Percentiles rank a stretch among this genome's conserved stretches.
Evolutionary conservation across 2,329 filamentous ascomycete genomes (phyloP).

Genomic region (Grosmannia serpens): DNA sequence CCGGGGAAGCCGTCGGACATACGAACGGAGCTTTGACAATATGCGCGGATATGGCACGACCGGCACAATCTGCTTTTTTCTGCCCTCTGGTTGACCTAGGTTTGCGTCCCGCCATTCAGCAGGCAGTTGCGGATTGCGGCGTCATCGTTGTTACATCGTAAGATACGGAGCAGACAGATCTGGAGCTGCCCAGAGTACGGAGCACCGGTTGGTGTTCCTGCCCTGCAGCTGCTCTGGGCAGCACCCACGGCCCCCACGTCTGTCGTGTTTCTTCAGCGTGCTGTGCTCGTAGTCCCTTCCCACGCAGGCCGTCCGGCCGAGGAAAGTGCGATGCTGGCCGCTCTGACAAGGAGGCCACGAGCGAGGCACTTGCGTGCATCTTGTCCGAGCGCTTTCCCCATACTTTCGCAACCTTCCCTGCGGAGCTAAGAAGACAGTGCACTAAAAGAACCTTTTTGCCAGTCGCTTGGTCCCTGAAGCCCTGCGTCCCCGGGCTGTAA

Average conservation of each 20-base stretch:
- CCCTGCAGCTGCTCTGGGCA: background rate
- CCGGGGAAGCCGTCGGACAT: constrained; percentile 8
- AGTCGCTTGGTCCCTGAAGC: background rate
- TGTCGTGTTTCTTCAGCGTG: too few relatives aligned
- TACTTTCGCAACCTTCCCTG: background rate
- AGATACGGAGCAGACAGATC: too few relatives aligned
- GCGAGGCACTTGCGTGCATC: background rate
- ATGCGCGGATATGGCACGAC: constrained; percentile 1
- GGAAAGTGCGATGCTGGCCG: background rate
- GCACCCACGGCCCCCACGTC: too few relatives aligned
- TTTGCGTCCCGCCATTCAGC: background rate
- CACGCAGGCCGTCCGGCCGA: background rate
- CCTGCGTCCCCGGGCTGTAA: background rate
- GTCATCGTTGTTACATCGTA: too few relatives aligned
- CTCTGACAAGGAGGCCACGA: background rate
- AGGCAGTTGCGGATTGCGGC: too few relatives aligned
- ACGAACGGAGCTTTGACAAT: constrained; percentile 11
- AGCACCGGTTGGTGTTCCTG: too few relatives aligned
- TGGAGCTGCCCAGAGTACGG: too few relatives aligned
- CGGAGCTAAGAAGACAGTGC: background rate
- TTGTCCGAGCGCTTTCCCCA: background rate
- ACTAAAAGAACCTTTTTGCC: background rate
- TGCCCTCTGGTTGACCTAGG: background rate
- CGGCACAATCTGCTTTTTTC: background rate
- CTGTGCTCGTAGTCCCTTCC: background rate